Base-by-base conservation (phyloP, 129 eudicot genomes). In the Cynara cardunculus region DNA sequence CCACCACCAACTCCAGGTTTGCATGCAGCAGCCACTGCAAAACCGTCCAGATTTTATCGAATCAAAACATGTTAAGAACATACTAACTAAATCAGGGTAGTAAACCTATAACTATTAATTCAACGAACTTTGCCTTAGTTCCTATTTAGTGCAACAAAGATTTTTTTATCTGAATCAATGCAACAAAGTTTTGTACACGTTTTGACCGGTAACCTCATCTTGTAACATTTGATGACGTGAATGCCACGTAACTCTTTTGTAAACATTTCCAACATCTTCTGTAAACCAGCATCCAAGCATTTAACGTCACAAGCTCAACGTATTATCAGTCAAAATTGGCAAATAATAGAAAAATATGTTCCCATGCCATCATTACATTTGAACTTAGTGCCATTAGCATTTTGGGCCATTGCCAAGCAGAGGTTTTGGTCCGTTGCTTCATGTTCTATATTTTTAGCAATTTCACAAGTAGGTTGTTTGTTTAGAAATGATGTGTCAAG, bases 1-100 rank as follows among this genome's bases (percentile, higher is more conserved):
- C 13, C 67, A 19, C 67, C 59, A 46, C 35, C 82, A 46, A 22
- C 24, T 41, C 82, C 83, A 70, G 35, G 56, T 44, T 56, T 59
- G 76, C 22, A 75, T 79, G 26, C 39, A 70, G 26, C 39, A 70
- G 77, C 71, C 70, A 5, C 71, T 53, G 77, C 68, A 71, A 80
- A 32, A 11, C 41, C 32, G 2, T 71, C 59, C 61, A 70, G 34
- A 79, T 79, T 70, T 79, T 19, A 79, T 46, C 76, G 18, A 69
- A 79, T 32, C 76, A 79, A 13, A 34, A 37, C 35, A 39, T 78
- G 81, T 78, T 78, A 67, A 24, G 32, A 62, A 32, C 34, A 35
- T 22, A 6, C 72, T 6, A 62, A 16, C 14, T 19, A 13, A 35
- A 64, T 24, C 25, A 11, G 26, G 73, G 39, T 34, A 16, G 26